phyloP scores from a whole-genome alignment of 2,329 filamentous ascomycete genomes.

The Delphinella strobiligena region DNA sequence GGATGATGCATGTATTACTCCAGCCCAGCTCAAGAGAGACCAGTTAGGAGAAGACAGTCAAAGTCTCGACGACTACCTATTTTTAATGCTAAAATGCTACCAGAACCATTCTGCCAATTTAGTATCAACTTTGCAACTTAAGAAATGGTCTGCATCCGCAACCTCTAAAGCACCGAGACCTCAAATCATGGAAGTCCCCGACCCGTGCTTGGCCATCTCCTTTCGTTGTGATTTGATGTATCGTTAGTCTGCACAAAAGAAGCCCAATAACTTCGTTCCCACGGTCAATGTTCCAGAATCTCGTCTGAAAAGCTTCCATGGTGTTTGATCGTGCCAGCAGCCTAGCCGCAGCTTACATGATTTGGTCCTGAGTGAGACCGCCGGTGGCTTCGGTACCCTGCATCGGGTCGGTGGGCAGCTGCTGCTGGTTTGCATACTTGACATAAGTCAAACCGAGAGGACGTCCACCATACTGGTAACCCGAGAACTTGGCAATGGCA shows the following conservation, averaged over 20 bases:
- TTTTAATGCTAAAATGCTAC: too few relatives aligned
- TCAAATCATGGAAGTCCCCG: too few relatives aligned
- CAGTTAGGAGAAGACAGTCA: too few relatives aligned
- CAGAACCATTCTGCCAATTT: too few relatives aligned
- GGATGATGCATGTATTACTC: slow-evolving; percentile 11
- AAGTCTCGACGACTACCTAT: too few relatives aligned
- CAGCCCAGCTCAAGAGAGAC: neutral
- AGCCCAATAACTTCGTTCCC: too few relatives aligned
- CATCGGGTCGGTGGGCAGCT: slow-evolving; percentile 52
- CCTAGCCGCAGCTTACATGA: slow-evolving; percentile 71
- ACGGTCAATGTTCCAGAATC: too few relatives aligned
- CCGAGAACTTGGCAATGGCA: slow-evolving; percentile 92
- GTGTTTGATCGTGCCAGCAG: too few relatives aligned
- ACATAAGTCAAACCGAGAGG: slow-evolving; percentile 88
- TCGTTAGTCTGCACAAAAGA: neutral
- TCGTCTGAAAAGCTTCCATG: too few relatives aligned
- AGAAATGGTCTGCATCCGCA: too few relatives aligned
- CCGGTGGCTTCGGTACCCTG: slow-evolving; percentile 59
- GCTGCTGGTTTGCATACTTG: slow-evolving; percentile 68
- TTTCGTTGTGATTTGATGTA: neutral
- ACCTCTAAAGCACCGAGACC: too few relatives aligned
- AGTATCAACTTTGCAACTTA: too few relatives aligned
- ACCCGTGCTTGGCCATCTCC: neutral
- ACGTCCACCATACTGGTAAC: slow-evolving; percentile 92
- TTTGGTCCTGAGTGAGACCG: slow-evolving; percentile 90